Conservation (phyloP, 2,329 filamentous ascomycete species). For the Grosmannia penicillata region DNA sequence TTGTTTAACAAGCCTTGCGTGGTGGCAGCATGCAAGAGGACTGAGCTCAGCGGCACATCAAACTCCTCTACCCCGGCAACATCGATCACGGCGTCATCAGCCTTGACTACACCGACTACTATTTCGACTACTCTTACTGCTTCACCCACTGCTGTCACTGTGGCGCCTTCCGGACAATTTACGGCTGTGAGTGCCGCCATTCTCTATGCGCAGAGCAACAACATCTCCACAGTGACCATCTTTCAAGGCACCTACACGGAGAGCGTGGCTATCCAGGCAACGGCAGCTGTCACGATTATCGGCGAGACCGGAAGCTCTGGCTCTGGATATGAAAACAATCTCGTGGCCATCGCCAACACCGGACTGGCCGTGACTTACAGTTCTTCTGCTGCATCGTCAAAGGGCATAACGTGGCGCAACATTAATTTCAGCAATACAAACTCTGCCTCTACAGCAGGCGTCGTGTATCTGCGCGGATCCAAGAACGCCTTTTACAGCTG, state of each 20-base stretch:
- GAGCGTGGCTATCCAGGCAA: constrained; percentile 22
- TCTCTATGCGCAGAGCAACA: constrained; percentile 24
- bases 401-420: constrained; percentile 21
- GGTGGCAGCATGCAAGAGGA: no score
- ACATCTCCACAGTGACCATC: constrained; percentile 26
- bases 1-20: no score
- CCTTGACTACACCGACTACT: no score
- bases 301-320: constrained; percentile 17
- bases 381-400: constrained; percentile 10
- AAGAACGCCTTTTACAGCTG: constrained; percentile 29
- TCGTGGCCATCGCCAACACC: constrained; percentile 19
- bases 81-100: no score
- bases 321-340: constrained; percentile 19
- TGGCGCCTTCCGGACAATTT: constrained; percentile 27
- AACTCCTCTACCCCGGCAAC: no score
- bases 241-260: constrained; percentile 29
- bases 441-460: constrained; percentile 13
- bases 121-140: no score
- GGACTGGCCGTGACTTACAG: constrained; percentile 17
- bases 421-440: constrained; percentile 22
- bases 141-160: no score
- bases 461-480: constrained; percentile 19
- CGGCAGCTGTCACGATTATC: constrained; percentile 24
- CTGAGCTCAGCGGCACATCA: no score
- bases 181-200: constrained; percentile 28